Conservation (phyloP, 345 rosid genomes). For the Arabidopsis arenosa region DNA sequence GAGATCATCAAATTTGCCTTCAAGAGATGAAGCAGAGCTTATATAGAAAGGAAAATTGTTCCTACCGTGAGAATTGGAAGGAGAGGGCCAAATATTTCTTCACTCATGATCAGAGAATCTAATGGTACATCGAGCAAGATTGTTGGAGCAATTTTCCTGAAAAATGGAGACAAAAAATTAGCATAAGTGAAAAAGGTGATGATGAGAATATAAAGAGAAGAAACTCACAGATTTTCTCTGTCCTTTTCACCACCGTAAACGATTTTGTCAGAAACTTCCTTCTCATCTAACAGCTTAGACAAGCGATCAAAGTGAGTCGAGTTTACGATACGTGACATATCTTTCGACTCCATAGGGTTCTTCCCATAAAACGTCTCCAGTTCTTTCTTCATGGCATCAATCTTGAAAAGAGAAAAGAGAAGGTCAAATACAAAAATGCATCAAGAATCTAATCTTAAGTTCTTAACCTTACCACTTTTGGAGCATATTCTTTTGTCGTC, state of each 20-base stretch:
- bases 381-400: conserved; percentile 65
- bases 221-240: conserved; percentile 69
- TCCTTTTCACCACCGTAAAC: conserved; percentile 84
- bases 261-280: conserved; percentile 78
- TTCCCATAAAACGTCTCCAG: conserved; percentile 77
- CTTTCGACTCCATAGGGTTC: conserved; percentile 77
- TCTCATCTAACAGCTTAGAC: conserved; percentile 80
- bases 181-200: not conserved
- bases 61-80: conserved; percentile 82
- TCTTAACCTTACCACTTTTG: conserved; percentile 67
- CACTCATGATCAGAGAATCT: conserved; percentile 80
- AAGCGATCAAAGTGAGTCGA: conserved; percentile 79
- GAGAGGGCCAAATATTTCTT: conserved; percentile 96
- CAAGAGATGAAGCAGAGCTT: conserved; percentile 18
- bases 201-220: not conserved
- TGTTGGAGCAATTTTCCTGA: conserved; percentile 86
- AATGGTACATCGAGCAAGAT: conserved; percentile 82
- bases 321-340: conserved; percentile 84
- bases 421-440: conserved; percentile 21
- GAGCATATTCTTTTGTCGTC: conserved; percentile 73
- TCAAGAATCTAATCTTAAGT: conserved; percentile 24
- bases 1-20: not conserved
- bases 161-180: conserved; percentile 16
- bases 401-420: conserved; percentile 51
- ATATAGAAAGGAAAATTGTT: not conserved